Percentiles rank a stretch among this genome's conserved stretches.
These are phyloP conservation scores for Phragmites australis DNA, from an alignment of 176 grass and related monocot species.

Conservation along the genomic window DNA sequence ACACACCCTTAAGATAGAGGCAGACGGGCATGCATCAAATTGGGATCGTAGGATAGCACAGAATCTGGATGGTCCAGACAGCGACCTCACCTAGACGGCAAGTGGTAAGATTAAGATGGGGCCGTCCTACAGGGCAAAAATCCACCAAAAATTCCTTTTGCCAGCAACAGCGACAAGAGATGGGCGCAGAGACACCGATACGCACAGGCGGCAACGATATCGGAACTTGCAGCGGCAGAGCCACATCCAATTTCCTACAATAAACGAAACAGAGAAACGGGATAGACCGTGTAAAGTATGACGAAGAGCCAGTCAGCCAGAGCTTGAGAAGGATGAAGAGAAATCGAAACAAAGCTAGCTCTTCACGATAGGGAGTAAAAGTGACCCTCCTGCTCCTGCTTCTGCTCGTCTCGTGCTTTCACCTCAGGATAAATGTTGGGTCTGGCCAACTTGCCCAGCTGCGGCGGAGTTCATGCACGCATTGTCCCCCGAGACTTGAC, in stretches of 20 bases:
- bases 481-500: not conserved
- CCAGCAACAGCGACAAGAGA: constrained; percentile 16
- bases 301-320: not conserved
- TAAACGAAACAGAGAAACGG: not conserved
- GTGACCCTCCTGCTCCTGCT: not conserved
- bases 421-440: not conserved
- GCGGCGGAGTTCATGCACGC: not conserved
- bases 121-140: not conserved
- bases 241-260: constrained; percentile 39
- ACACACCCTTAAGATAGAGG: not conserved
- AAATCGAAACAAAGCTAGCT: not conserved
- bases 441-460: not conserved
- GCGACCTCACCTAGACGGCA: constrained; percentile 1
- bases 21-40: not conserved
- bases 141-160: constrained; percentile 14
- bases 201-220: not conserved
- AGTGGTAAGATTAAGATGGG: constrained; percentile 4
- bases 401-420: constrained; percentile 13
- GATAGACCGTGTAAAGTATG: not conserved
- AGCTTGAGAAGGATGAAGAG: not conserved
- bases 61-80: constrained; percentile 16
- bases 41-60: not conserved
- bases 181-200: not conserved
- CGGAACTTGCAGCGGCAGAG: constrained; percentile 30
- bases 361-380: constrained; percentile 20